phyloP scores from a whole-genome alignment of 306 rosid genomes.

The Citrullus mucosospermus region DNA sequence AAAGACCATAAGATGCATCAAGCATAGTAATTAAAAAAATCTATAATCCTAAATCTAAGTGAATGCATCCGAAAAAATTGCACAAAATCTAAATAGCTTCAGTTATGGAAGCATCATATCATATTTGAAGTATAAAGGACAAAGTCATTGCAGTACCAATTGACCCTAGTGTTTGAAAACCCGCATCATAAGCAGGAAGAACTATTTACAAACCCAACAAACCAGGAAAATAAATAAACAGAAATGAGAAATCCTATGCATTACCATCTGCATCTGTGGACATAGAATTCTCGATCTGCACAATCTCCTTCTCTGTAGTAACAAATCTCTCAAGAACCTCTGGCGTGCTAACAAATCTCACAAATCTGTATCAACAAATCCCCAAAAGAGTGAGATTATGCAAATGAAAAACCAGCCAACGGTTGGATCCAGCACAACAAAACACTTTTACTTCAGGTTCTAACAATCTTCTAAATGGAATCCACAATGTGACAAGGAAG shows the following conservation, averaged over 20 bases:
- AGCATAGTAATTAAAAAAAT: not conserved
- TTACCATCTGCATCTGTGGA: conserved; percentile 55
- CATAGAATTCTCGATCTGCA: conserved; percentile 73
- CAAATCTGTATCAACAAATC: conserved; percentile 50
- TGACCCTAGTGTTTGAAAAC: not conserved
- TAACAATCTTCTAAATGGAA: not conserved
- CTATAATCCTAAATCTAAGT: not conserved
- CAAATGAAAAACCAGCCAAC: not conserved
- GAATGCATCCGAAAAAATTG: not conserved
- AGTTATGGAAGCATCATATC: not conserved
- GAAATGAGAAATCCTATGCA: not conserved
- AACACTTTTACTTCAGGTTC: not conserved
- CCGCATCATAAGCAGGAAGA: not conserved
- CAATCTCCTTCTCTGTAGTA: conserved; percentile 82
- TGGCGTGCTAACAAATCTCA: conserved; percentile 78
- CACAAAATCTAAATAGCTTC: not conserved
- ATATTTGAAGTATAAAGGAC: not conserved
- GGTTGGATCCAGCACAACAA: not conserved
- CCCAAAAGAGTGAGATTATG: not conserved
- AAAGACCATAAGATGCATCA: conserved; percentile 1
- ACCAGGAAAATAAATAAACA: not conserved
- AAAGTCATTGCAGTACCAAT: not conserved
- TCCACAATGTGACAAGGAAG: not conserved
- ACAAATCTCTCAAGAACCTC: conserved; percentile 94
- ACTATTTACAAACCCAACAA: not conserved